Evolutionary conservation across 306 rosid species (phyloP).

Genomic region (Albizia julibrissin): DNA sequence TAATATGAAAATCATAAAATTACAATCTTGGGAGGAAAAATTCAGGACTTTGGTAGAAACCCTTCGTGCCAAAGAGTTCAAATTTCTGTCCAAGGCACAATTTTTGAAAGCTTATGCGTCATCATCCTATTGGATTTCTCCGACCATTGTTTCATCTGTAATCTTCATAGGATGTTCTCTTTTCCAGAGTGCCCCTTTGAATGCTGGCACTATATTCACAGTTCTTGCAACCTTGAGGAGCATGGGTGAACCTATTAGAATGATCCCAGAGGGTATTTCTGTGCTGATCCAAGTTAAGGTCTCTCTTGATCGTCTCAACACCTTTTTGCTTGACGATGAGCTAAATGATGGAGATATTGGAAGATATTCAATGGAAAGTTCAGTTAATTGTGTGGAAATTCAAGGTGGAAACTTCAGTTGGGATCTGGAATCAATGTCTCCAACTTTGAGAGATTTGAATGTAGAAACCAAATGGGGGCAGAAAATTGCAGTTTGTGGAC

Average conservation of each 20-base stretch:
- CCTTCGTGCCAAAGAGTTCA: constrained; percentile 56
- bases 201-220: constrained; percentile 81
- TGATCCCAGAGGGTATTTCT: constrained; percentile 82
- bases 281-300: constrained; percentile 72
- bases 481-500: constrained; percentile 76
- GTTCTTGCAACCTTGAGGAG: constrained; percentile 63
- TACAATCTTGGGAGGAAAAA: constrained; percentile 85
- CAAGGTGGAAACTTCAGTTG: constrained; percentile 61
- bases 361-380: constrained; percentile 16
- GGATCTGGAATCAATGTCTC: constrained; percentile 51
- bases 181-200: constrained; percentile 59
- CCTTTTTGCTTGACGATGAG: constrained; percentile 68
- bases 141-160: constrained; percentile 61
- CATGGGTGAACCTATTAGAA: constrained; percentile 70
- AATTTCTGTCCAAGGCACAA: constrained; percentile 60
- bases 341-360: constrained; percentile 33
- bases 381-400: constrained; percentile 45
- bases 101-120: constrained; percentile 42
- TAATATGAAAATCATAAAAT: constrained; percentile 75
- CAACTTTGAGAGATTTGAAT: constrained; percentile 52
- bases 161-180: constrained; percentile 57
- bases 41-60: constrained; percentile 55
- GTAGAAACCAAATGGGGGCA: constrained; percentile 56
- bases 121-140: constrained; percentile 71
- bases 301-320: constrained; percentile 64